These are phyloP conservation scores for Penicillium griseofulvum DNA, from an alignment of 2,329 filamentous ascomycete species.

Conservation along the genomic window DNA sequence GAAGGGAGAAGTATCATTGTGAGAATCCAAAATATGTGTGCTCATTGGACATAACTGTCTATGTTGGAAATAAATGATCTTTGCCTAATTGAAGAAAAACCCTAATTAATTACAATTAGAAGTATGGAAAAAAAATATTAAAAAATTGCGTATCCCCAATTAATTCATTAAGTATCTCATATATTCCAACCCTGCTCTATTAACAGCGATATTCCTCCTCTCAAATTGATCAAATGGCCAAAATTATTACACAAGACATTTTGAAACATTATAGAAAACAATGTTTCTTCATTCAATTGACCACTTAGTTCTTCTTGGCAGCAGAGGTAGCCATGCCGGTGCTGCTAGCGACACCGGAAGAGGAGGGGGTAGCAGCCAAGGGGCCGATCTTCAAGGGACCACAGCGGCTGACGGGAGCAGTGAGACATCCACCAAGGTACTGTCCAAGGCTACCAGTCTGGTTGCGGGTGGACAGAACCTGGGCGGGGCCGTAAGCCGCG, in stretches of 20 bases:
- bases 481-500: conserved; percentile 23
- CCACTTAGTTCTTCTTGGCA: background rate
- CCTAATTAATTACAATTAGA: background rate
- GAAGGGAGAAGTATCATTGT: background rate
- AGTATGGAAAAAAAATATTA: background rate
- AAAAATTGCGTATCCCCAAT: background rate
- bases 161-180: background rate
- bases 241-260: background rate
- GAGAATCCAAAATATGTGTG: no score
- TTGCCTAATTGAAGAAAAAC: no score
- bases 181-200: background rate
- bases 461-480: conserved; percentile 21
- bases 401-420: conserved; percentile 21
- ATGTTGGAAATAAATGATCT: no score
- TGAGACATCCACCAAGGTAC: conserved; percentile 24
- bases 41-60: no score
- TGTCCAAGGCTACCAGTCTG: conserved; percentile 24
- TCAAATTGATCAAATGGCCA: no score
- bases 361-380: conserved; percentile 21
- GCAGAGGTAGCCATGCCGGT: background rate
- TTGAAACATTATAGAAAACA: background rate
- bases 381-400: conserved; percentile 24
- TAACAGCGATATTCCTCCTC: background rate
- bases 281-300: background rate
- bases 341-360: conserved; percentile 3